phyloP scores from a whole-genome alignment of 2,329 filamentous ascomycete species.

The Fusarium sp. region DNA sequence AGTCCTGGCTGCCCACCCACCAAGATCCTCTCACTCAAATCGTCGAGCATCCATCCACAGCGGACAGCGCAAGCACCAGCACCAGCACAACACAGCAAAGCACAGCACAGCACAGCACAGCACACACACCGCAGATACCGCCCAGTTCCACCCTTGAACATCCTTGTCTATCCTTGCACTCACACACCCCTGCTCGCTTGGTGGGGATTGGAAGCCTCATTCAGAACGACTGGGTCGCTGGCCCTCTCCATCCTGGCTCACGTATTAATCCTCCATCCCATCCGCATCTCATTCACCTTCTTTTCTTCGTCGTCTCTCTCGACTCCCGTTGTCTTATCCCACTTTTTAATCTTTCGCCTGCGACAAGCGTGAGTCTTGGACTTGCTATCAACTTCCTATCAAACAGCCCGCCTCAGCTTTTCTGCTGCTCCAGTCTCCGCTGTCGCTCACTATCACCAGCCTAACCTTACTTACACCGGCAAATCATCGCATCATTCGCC shows the following conservation, averaged over 20 bases:
- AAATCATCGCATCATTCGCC: constrained; percentile 11
- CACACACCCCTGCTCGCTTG: constrained; percentile 22
- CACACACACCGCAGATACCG: constrained; percentile 37
- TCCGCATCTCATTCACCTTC: constrained; percentile 36
- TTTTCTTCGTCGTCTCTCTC: constrained; percentile 42
- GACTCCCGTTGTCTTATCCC: constrained; percentile 32
- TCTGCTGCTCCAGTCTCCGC: constrained; percentile 15
- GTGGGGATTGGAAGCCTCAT: constrained; percentile 47
- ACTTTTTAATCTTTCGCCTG: constrained; percentile 36
- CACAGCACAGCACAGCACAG: neutral
- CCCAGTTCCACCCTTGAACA: constrained; percentile 36
- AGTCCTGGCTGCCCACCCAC: constrained; percentile 30
- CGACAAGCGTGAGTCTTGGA: constrained; percentile 26
- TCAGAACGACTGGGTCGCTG: constrained; percentile 44
- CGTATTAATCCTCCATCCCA: constrained; percentile 46
- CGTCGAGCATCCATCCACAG: constrained; percentile 2
- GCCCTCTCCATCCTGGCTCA: constrained; percentile 43
- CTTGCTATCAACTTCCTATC: constrained; percentile 16
- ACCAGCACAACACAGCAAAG: neutral
- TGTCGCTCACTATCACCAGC: constrained; percentile 20
- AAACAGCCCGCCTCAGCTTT: constrained; percentile 30
- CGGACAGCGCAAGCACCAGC: neutral
- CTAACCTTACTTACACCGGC: constrained; percentile 35
- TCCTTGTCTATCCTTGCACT: constrained; percentile 31
- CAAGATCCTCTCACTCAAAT: constrained; percentile 20